phyloP scores from a whole-genome alignment of 345 rosid genomes.

The Eucalyptus tenuipes region DNA sequence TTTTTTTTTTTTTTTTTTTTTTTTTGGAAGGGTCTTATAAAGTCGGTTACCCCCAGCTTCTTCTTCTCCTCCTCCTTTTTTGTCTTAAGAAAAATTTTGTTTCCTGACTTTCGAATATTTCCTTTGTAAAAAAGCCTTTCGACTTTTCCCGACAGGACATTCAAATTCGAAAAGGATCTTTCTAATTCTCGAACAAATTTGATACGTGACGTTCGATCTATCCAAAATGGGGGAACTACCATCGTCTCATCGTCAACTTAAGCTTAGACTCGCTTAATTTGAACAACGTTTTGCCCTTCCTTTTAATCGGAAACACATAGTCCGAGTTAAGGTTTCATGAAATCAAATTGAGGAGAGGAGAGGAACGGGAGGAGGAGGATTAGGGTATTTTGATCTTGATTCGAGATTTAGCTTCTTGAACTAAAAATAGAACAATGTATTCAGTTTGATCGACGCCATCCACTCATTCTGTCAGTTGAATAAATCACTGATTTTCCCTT shows the following conservation, averaged over 20 bases:
- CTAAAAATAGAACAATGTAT: background rate
- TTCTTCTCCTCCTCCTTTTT: no score
- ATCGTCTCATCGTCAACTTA: rapidly evolving
- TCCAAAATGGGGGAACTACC: background rate
- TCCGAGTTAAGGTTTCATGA: background rate
- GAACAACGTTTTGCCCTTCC: rapidly evolving
- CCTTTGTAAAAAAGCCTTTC: background rate
- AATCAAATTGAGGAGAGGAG: background rate
- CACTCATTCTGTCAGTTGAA: background rate
- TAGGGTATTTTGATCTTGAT: background rate
- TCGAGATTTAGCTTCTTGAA: background rate
- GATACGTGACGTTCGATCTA: rapidly evolving
- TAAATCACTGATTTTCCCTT: background rate
- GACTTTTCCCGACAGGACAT: background rate
- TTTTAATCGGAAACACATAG: background rate
- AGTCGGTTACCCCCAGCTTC: background rate
- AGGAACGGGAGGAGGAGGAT: rapidly evolving
- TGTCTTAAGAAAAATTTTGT: rapidly evolving
- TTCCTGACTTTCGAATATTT: background rate
- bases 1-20: no score
- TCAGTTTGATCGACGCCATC: rapidly evolving
- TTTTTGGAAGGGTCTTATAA: background rate
- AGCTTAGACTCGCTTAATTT: background rate
- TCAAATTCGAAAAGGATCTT: no score
- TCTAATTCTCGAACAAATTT: no score